Evolutionary conservation across 2,329 filamentous ascomycete species (phyloP), one percentile per base, ranked within the genome.

Genomic region (Amesomyces nigricolor): DNA sequence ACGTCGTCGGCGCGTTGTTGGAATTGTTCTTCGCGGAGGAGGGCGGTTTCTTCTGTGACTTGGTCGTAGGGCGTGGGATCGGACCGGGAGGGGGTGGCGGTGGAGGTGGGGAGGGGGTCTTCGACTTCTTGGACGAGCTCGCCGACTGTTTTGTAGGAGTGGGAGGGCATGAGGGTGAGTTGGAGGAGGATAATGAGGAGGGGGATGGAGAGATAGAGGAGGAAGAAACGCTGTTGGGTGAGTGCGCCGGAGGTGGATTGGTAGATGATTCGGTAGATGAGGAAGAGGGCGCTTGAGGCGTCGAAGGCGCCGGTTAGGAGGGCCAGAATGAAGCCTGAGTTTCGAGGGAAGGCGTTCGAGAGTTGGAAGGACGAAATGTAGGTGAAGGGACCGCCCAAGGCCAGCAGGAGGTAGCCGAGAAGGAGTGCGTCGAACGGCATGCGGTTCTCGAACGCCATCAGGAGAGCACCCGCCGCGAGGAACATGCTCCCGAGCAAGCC

Each of bases 341-440:
- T 80, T 48, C 79, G 79, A 1, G 89, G 89, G 66, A 95, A 92
- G 2, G 89, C 85, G 68, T 94, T 94, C 39, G 88, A 90, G 39
- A 94, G 80, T 67, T 94, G 89, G 70, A 92, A 92, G 3, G 86
- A 88, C 8, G 88, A 85, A 55, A 94, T 89, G 70, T 90, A 94
- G 50, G 89, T 81, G 64, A 91, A 91, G 2, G 88, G 87, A 0
- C 89, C 89, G 17, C 88, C 89, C 1, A 92, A 76, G 0, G 88
- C 87, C 7, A 94, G 77, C 53, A 89, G 82, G 19, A 91, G 75
- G 68, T 92, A 91, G 14, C 87, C 88, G 5, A 82, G 74, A 17
- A 89, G 79, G 64, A 87, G 86, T 14, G 81, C 88, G 71, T 96
- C 91, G 60, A 91, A 86, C 0, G 82, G 79, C 2, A 90, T 62